A percentile compares a stretch with the other conserved stretches of the same genome.
phyloP scores from a whole-genome alignment of 163 green algal genomes.

The Scenedesmus sp. region DNA sequence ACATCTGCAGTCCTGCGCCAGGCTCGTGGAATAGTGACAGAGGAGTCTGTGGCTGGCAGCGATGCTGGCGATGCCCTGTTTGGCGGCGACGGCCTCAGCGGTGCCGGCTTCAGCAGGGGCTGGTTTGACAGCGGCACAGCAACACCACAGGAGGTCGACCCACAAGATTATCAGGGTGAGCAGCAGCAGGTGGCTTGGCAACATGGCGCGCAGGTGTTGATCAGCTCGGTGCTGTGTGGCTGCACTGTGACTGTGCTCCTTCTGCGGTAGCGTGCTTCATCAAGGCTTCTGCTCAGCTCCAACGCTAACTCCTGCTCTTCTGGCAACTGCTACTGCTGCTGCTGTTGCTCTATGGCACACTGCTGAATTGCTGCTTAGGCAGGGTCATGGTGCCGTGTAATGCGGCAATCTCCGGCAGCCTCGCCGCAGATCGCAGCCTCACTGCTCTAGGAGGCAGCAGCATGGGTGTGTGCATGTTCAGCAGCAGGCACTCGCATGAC shows the following conservation, averaged over 20 bases:
- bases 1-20: slow-evolving; percentile 48
- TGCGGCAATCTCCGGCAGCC: not conserved
- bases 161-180: slow-evolving; percentile 17
- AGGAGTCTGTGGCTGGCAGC: slow-evolving; percentile 34
- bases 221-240: not conserved
- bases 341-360: not conserved
- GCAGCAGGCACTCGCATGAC: slow-evolving; percentile 2
- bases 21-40: slow-evolving; percentile 9
- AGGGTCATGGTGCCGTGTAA: slow-evolving; percentile 26
- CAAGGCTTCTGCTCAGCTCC: not conserved
- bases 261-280: not conserved
- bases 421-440: not conserved
- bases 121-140: slow-evolving; percentile 48
- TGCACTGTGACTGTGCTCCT: not conserved
- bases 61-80: slow-evolving; percentile 43
- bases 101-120: slow-evolving; percentile 43
- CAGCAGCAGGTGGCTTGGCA: not conserved
- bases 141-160: slow-evolving; percentile 12
- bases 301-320: too few species aligned
- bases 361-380: not conserved
- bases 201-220: not conserved
- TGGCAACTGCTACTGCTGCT: not conserved
- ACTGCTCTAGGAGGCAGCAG: not conserved
- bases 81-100: slow-evolving; percentile 37
- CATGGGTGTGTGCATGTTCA: not conserved